These are phyloP conservation scores for Oryza glumipatula DNA, from an alignment of 176 grass and related monocot species.

Conservation along the genomic window DNA sequence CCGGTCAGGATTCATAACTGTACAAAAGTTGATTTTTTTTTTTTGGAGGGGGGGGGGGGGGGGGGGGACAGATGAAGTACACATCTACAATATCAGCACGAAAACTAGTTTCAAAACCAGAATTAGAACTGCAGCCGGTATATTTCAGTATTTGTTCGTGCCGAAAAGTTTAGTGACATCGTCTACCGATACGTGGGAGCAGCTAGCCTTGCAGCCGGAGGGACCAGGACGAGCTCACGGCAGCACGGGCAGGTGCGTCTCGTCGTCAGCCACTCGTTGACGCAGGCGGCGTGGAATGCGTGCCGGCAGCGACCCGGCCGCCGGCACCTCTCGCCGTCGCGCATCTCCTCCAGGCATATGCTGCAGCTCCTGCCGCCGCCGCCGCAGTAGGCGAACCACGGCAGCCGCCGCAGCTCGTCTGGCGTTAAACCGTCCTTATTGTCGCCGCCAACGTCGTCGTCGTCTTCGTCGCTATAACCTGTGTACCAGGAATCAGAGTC, in stretches of 20 bases:
- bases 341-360: slow-evolving; percentile 17
- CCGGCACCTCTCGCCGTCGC: not conserved
- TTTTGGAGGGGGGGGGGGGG: no score
- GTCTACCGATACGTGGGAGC: not conserved
- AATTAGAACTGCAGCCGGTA: not conserved
- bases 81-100: no score
- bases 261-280: slow-evolving; percentile 25
- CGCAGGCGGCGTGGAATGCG: slow-evolving; percentile 24
- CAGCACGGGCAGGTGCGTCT: slow-evolving; percentile 24
- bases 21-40: no score
- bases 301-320: slow-evolving; percentile 15
- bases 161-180: not conserved
- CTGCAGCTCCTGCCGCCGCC: not conserved
- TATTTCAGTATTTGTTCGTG: no score
- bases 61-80: no score
- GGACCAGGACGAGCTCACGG: not conserved
- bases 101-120: no score
- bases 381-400: not conserved
- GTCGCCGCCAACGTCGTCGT: not conserved
- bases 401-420: not conserved
- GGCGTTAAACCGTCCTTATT: not conserved
- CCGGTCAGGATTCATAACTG: no score
- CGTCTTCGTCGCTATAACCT: not conserved
- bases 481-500: no score
- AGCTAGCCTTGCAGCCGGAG: not conserved